These are phyloP conservation scores for Breviolum minutum DNA, from an alignment of 73 alveolate species.

Conservation along the genomic window DNA sequence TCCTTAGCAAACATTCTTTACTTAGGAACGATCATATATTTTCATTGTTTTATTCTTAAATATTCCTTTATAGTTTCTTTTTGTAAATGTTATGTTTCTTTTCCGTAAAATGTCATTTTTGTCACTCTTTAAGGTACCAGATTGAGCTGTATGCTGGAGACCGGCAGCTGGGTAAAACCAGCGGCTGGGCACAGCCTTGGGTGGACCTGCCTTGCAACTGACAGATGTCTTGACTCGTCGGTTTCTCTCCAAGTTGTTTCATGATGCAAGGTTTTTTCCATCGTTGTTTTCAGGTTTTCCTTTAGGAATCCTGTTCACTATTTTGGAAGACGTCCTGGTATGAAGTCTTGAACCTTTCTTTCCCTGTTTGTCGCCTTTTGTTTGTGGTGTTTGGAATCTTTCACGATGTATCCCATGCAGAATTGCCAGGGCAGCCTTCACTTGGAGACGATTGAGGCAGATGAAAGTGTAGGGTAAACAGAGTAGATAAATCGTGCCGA, in stretches of 20 bases:
- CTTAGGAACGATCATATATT: neutral
- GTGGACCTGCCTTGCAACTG: neutral
- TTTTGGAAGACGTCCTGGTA: neutral
- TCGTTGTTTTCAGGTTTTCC: neutral
- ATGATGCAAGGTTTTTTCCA: no score
- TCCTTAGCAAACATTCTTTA: no score
- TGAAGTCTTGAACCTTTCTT: no score
- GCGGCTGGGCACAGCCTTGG: slow-evolving; percentile 94
- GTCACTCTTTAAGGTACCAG: slow-evolving; percentile 46
- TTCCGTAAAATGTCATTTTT: neutral
- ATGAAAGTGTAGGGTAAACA: neutral
- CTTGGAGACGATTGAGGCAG: slow-evolving; percentile 71
- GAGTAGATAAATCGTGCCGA: neutral
- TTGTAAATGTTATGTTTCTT: no score
- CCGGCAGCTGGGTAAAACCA: slow-evolving; percentile 95
- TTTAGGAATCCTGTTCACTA: neutral
- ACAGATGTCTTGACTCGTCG: neutral
- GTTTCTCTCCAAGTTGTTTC: neutral
- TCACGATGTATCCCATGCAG: neutral
- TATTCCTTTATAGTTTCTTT: no score
- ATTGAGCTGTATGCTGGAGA: slow-evolving; percentile 72
- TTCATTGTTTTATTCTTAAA: neutral
- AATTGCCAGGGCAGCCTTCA: slow-evolving; percentile 61
- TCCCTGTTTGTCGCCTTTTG: no score
- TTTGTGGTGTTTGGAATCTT: no score